Evolutionary conservation across 176 grass and related monocot species (phyloP).

Genomic region (Elaeis guineensis): DNA sequence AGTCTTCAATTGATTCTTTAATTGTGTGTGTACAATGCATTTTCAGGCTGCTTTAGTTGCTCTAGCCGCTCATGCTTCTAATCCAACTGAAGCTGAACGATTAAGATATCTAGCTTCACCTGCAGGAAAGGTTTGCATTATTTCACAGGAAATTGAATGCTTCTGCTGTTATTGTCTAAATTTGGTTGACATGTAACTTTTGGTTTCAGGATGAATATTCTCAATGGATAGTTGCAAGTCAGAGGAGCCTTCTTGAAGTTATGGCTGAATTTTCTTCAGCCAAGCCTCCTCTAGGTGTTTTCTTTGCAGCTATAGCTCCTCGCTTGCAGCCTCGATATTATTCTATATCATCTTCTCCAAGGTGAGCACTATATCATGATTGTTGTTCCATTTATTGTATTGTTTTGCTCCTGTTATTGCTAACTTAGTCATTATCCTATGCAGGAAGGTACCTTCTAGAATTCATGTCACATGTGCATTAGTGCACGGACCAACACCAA

Average conservation of each 20-base stretch:
- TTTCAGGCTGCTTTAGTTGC: conserved; percentile 66
- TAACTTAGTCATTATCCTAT: not conserved
- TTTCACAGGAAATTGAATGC: too few species aligned
- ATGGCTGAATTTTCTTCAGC: conserved; percentile 76
- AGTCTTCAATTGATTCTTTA: not conserved
- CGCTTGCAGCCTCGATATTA: conserved; percentile 75
- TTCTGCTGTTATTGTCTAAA: too few species aligned
- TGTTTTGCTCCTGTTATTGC: not conserved
- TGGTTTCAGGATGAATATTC: conserved; percentile 68
- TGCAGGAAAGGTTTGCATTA: conserved; percentile 69
- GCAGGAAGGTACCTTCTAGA: conserved; percentile 52
- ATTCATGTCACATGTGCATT: conserved; percentile 90
- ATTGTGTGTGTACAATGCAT: conserved; percentile 16
- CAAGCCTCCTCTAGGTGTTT: conserved; percentile 72
- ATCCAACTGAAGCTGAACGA: conserved; percentile 53
- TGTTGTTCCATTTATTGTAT: too few species aligned
- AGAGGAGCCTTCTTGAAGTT: conserved; percentile 93
- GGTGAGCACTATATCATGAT: conserved; percentile 21
- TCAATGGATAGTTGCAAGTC: conserved; percentile 73
- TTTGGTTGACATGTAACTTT: not conserved
- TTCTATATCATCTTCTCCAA: conserved; percentile 92
- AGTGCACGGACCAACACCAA: conserved; percentile 74
- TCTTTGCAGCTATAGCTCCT: conserved; percentile 80
- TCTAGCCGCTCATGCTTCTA: conserved; percentile 70
- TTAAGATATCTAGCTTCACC: conserved; percentile 74